These are phyloP conservation scores for Berberis vulgaris DNA, from an alignment of 164 flowering plant genomes.

Conservation along the genomic window DNA sequence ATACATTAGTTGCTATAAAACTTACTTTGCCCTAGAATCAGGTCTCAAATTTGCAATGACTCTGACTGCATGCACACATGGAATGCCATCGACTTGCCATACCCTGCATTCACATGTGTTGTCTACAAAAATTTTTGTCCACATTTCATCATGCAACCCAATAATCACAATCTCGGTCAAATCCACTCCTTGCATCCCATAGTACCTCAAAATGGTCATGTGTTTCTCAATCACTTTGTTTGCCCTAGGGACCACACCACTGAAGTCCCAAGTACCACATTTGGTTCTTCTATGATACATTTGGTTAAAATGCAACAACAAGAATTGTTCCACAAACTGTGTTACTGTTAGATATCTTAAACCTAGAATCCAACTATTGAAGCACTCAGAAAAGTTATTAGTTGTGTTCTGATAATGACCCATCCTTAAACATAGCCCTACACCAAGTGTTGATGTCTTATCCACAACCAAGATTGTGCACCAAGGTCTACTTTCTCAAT, in stretches of 20 bases:
- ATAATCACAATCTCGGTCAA: background rate
- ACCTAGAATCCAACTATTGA: background rate
- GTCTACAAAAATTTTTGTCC: background rate
- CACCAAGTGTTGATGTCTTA: background rate
- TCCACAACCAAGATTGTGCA: background rate
- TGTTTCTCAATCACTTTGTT: background rate
- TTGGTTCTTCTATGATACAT: background rate
- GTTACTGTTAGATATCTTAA: background rate
- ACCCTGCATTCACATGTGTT: background rate
- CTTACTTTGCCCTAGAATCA: too few species aligned
- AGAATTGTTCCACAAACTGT: background rate
- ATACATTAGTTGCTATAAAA: too few species aligned
- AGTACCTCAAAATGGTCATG: background rate
- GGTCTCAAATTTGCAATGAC: background rate
- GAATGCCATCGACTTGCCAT: background rate
- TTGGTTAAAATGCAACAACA: background rate
- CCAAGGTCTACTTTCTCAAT: background rate
- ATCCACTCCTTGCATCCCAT: background rate
- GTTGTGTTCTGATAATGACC: background rate
- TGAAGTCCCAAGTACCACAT: background rate
- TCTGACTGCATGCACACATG: background rate
- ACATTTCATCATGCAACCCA: background rate
- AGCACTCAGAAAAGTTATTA: background rate
- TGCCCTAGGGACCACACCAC: background rate
- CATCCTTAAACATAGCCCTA: background rate